Evolutionary conservation across 495 filamentous ascomycete genomes (phyloP).

Genomic region (Xylaria flabelliformis): DNA sequence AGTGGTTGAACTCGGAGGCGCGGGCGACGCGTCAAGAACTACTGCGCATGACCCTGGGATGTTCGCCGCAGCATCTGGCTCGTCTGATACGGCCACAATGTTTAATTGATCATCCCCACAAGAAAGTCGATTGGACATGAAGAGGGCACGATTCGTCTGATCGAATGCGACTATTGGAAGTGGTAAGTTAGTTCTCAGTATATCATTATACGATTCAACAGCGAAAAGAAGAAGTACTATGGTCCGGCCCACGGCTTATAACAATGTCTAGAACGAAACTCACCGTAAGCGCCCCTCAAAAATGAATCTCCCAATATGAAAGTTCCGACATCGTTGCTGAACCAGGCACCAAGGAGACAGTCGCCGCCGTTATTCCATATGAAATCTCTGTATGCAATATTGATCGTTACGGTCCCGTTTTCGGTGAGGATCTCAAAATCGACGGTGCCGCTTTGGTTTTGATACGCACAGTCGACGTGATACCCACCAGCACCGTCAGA

Average conservation of each 20-base stretch:
- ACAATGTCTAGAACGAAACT: slow-evolving; percentile 4
- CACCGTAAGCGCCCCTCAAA: slow-evolving; percentile 69
- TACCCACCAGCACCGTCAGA: slow-evolving; percentile 60
- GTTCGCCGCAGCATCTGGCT: slow-evolving; percentile 34
- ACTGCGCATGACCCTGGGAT: slow-evolving; percentile 36
- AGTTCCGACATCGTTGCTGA: slow-evolving; percentile 36
- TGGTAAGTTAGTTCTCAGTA: neutral
- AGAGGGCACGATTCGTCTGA: slow-evolving; percentile 38
- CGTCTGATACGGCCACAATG: slow-evolving; percentile 36
- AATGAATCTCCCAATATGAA: slow-evolving; percentile 77
- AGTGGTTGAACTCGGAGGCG: neutral
- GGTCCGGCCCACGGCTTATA: too few species aligned
- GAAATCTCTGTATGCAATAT: slow-evolving; percentile 69
- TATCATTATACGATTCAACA: neutral
- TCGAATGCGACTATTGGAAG: slow-evolving; percentile 37
- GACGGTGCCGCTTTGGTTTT: slow-evolving; percentile 59
- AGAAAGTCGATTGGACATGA: slow-evolving; percentile 39
- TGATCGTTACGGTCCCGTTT: slow-evolving; percentile 55
- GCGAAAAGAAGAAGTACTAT: neutral
- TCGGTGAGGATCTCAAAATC: slow-evolving; percentile 61
- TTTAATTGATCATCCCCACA: slow-evolving; percentile 33
- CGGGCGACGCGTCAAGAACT: neutral
- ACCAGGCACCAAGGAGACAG: slow-evolving; percentile 59
- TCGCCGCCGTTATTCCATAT: slow-evolving; percentile 56
- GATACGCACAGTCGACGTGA: slow-evolving; percentile 65